phyloP scores from a whole-genome alignment of 129 eudicot species.

The Erigeron canadensis region DNA sequence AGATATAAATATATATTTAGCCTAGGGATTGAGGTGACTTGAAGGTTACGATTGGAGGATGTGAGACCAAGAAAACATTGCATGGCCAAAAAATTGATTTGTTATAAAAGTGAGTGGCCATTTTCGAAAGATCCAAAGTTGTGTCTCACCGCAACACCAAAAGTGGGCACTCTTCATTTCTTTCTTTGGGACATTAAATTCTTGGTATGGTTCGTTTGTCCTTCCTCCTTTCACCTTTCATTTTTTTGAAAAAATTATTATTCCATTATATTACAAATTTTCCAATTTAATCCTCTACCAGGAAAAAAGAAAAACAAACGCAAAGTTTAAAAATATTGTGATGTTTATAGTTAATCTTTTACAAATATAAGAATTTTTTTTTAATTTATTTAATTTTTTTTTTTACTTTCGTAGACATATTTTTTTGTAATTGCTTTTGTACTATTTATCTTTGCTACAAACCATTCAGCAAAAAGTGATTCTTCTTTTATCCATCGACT shows the following conservation, averaged over 20 bases:
- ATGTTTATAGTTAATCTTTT: too few species aligned
- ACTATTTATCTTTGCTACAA: background rate
- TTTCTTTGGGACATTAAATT: slow-evolving; percentile 20
- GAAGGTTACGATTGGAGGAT: slow-evolving; percentile 10
- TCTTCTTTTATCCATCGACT: background rate
- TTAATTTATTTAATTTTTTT: background rate
- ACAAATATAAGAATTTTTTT: too few species aligned
- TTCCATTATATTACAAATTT: too few species aligned
- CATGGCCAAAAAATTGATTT: slow-evolving; percentile 25
- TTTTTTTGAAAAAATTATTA: slow-evolving; percentile 9
- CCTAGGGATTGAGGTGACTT: slow-evolving; percentile 35
- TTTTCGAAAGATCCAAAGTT: slow-evolving; percentile 36
- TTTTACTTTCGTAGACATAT: background rate
- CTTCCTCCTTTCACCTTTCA: slow-evolving; percentile 24
- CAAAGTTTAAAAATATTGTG: too few species aligned
- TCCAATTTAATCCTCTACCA: too few species aligned
- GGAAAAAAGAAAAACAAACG: too few species aligned
- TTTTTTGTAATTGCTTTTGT: background rate
- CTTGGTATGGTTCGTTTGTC: slow-evolving; percentile 38
- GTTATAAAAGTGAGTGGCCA: slow-evolving; percentile 32
- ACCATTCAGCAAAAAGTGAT: background rate
- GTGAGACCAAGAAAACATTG: slow-evolving; percentile 28
- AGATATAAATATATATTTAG: background rate
- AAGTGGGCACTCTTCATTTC: slow-evolving; percentile 27
- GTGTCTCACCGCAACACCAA: slow-evolving; percentile 29